A percentile compares a stretch with the other conserved stretches of the same genome.
These are phyloP conservation scores for Ustilago bromivora DNA, from an alignment of 1,284 basidiomycete species.

Conservation along the genomic window DNA sequence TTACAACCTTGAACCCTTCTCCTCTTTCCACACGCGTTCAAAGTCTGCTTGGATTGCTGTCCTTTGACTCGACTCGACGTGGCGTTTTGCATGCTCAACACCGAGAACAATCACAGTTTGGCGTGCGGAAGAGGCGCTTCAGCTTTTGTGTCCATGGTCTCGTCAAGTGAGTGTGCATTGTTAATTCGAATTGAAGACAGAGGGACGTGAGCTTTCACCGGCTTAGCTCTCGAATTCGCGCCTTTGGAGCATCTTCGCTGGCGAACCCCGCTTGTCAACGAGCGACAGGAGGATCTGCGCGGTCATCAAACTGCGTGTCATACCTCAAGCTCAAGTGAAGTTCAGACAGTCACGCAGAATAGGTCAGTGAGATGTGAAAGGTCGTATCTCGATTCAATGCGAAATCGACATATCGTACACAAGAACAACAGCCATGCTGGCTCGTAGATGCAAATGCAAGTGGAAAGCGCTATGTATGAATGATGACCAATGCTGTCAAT, in stretches of 20 bases:
- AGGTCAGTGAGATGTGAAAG: neutral
- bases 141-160: neutral
- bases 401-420: conserved; percentile 3
- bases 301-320: neutral
- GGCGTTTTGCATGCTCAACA: neutral
- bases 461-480: neutral
- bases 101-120: neutral
- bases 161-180: neutral
- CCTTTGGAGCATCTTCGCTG: neutral
- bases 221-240: neutral
- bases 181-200: neutral
- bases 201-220: neutral
- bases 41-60: neutral
- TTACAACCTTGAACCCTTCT: conserved; percentile 1
- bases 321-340: neutral
- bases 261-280: neutral
- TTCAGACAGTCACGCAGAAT: neutral
- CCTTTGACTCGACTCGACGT: conserved; percentile 2
- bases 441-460: neutral
- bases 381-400: conserved; percentile 2
- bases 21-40: neutral
- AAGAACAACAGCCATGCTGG: neutral
- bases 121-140: neutral
- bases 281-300: neutral
- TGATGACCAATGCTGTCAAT: neutral